Evolutionary conservation across 345 rosid genomes (phyloP), one percentile per base, ranked within the genome.

Genomic region (Excoecaria agallocha): DNA sequence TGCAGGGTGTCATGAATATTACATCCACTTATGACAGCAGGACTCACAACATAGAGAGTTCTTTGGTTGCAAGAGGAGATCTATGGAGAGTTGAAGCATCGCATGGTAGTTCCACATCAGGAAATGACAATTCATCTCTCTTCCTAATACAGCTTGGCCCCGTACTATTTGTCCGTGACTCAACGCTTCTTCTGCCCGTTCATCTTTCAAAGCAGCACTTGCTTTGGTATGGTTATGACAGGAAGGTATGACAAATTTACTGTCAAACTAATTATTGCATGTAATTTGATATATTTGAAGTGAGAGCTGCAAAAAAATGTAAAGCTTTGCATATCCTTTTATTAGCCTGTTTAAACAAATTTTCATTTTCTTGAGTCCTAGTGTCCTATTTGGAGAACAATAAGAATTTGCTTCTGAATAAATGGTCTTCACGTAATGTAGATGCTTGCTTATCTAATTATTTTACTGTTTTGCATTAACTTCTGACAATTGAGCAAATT

Each of bases 221-320:
- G 88, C 93, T 94, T 78, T 94, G 98, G 98, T 94, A 94, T 80
- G 98, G 98, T 11, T 94, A 92, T 84, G 97, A 94, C 75, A 80
- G 95, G 78, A 92, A 92, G 97, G 98, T 92, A 88, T 69, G 84
- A n/a, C 55, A 58, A 66, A 68, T 66, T 55, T 24, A 74, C 9
- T 15, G 49, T 54, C 30, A 55, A 11, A 20, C 25, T 50, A 12
- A 4, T 57, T 57, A 63, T 59, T 38, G 22, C 51, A 22, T 55
- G 38, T 22, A 70, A 30, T 17, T 56, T 35, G 49, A 66, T 48
- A 30, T n/a, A 9, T 51, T 46, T 43, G 41, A 41, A 41, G 24
- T 68, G 17, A 46, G 35, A 38, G 17, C 46, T 35, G 56, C 15
- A 2, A 56, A 30, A 30, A 19, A 5, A 20, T 57, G 30, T 49